phyloP scores from a whole-genome alignment of 1,139 yeast species.

The Hansenula lynferdii region DNA sequence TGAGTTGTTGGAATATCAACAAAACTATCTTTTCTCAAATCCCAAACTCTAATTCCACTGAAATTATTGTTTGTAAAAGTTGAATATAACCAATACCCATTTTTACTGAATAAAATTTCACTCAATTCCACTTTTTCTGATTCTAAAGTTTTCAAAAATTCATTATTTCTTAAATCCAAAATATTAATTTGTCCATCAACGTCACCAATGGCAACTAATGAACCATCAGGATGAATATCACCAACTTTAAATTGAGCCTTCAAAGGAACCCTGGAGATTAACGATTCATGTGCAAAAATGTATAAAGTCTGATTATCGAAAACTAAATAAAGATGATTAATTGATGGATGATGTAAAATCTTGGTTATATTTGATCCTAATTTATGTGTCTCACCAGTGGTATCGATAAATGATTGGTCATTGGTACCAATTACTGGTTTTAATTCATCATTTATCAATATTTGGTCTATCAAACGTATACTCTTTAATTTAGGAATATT shows the following conservation, averaged over 20 bases:
- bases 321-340: conserved; percentile 9
- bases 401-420: conserved; percentile 12
- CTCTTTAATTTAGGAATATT: conserved; percentile 8
- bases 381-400: conserved; percentile 5
- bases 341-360: conserved; percentile 30
- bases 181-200: conserved; percentile 35
- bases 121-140: conserved; percentile 19
- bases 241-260: conserved; percentile 25
- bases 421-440: conserved; percentile 14
- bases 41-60: conserved; percentile 40
- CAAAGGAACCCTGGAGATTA: background rate
- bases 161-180: conserved; percentile 38
- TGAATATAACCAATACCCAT: conserved; percentile 65
- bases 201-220: conserved; percentile 47
- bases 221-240: conserved; percentile 64
- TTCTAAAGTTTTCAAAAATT: conserved; percentile 34
- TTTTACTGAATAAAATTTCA: conserved; percentile 50
- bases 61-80: conserved; percentile 9
- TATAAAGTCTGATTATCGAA: background rate
- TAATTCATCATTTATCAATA: conserved; percentile 5
- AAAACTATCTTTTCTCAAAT: conserved; percentile 43
- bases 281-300: background rate
- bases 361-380: conserved; percentile 22
- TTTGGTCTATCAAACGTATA: conserved; percentile 3
- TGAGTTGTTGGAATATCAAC: conserved; percentile 16